Percentiles rank a stretch among this genome's conserved stretches.
phyloP scores from a whole-genome alignment of 805 yeast genomes.

The Candida coquimbonensis region DNA sequence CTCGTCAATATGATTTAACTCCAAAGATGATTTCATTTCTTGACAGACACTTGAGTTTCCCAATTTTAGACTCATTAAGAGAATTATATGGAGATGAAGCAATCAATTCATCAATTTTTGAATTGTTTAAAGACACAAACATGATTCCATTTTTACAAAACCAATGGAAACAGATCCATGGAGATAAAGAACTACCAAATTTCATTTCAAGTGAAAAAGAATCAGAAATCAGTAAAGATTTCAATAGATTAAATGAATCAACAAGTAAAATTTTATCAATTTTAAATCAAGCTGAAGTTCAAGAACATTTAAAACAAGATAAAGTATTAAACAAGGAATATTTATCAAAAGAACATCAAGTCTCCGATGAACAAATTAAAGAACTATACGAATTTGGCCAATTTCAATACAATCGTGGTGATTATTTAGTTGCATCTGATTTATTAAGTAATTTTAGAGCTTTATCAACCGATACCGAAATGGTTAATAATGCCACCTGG shows the following conservation, averaged over 20 bases:
- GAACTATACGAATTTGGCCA: conserved; percentile 53
- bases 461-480: conserved; percentile 43
- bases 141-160: conserved; percentile 45
- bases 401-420: conserved; percentile 57
- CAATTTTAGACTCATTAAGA: conserved; percentile 42
- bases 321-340: conserved; percentile 45
- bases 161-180: conserved; percentile 36
- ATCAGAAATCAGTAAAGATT: conserved; percentile 25
- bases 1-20: conserved; percentile 47
- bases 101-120: conserved; percentile 41
- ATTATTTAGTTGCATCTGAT: conserved; percentile 53
- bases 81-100: conserved; percentile 38
- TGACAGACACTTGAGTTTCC: conserved; percentile 55
- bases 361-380: conserved; percentile 41
- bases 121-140: conserved; percentile 49
- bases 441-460: conserved; percentile 50
- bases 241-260: conserved; percentile 31
- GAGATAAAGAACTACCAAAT: conserved; percentile 32
- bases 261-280: conserved; percentile 40
- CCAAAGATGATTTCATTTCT: conserved; percentile 47
- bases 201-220: conserved; percentile 34
- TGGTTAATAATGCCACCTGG: conserved; percentile 55
- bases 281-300: conserved; percentile 42
- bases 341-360: conserved; percentile 36
- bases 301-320: conserved; percentile 46